These are phyloP conservation scores for Canna indica DNA, from an alignment of 176 grass and related monocot species.

Conservation along the genomic window DNA sequence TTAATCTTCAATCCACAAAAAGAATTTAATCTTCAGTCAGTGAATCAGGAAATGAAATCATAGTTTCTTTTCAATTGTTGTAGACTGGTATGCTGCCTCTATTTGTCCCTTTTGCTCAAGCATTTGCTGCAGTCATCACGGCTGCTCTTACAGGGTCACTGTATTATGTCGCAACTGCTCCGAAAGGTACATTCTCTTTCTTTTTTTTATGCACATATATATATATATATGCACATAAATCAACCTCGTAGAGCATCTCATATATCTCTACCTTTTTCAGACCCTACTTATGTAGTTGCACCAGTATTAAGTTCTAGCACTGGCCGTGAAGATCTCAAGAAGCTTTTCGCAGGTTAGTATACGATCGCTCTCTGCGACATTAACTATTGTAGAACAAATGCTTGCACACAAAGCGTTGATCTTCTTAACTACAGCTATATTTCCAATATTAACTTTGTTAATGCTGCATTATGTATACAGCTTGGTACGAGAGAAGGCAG, in stretches of 20 bases:
- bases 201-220: neutral
- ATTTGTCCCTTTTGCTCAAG: slow-evolving; percentile 86
- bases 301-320: slow-evolving; percentile 48
- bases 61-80: neutral
- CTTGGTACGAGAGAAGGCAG: slow-evolving; percentile 52
- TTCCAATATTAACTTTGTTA: too few species aligned
- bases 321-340: slow-evolving; percentile 64
- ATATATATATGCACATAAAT: neutral
- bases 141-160: slow-evolving; percentile 85
- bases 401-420: too few species aligned
- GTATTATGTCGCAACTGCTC: slow-evolving; percentile 71
- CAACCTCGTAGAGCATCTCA: neutral
- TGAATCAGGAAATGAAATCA: neutral
- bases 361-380: too few species aligned
- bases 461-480: slow-evolving; percentile 7
- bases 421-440: too few species aligned
- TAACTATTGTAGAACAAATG: too few species aligned
- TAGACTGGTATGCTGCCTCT: slow-evolving; percentile 80
- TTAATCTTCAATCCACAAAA: neutral
- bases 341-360: slow-evolving; percentile 60
- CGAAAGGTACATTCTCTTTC: slow-evolving; percentile 40
- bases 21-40: neutral
- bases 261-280: slow-evolving; percentile 27
- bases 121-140: slow-evolving; percentile 84
- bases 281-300: slow-evolving; percentile 87